Conservation (phyloP, 2,329 filamentous ascomycete genomes). For the Aspergillus quadricinctus region DNA sequence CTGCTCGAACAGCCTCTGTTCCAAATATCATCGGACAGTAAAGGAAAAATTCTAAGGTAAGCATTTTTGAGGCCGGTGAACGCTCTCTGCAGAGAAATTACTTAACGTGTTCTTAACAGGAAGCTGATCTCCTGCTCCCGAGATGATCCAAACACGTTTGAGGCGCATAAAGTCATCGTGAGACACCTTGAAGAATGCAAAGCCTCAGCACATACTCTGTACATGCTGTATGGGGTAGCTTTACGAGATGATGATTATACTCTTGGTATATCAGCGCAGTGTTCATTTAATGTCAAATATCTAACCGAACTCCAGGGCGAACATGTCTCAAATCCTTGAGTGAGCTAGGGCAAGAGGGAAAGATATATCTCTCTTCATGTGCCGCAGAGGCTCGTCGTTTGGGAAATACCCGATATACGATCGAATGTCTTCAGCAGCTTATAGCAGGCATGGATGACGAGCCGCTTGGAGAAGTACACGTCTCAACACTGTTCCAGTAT, state of each 20-base stretch:
- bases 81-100: background rate
- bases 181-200: conserved; percentile 56
- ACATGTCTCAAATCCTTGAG: conserved; percentile 59
- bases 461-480: conserved; percentile 49
- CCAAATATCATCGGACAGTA: conserved; percentile 60
- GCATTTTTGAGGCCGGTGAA: background rate
- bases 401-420: conserved; percentile 58
- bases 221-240: conserved; percentile 70
- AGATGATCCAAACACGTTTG: conserved; percentile 51
- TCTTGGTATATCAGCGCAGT: conserved; percentile 41
- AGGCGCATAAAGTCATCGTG: conserved; percentile 53
- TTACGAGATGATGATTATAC: conserved; percentile 56
- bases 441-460: conserved; percentile 52
- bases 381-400: conserved; percentile 68
- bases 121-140: conserved; percentile 70
- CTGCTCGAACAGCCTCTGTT: conserved; percentile 63
- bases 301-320: conserved; percentile 48
- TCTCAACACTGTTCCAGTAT: conserved; percentile 63
- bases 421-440: conserved; percentile 57
- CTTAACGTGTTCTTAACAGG: conserved; percentile 42
- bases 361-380: conserved; percentile 72
- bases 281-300: background rate
- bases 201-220: conserved; percentile 63
- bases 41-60: conserved; percentile 64
- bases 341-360: conserved; percentile 49